Percentiles rank a stretch among this genome's conserved stretches.
Evolutionary conservation across 176 grass and related monocot genomes (phyloP).

Genomic region (Rhipidocladum racemiflorum): DNA sequence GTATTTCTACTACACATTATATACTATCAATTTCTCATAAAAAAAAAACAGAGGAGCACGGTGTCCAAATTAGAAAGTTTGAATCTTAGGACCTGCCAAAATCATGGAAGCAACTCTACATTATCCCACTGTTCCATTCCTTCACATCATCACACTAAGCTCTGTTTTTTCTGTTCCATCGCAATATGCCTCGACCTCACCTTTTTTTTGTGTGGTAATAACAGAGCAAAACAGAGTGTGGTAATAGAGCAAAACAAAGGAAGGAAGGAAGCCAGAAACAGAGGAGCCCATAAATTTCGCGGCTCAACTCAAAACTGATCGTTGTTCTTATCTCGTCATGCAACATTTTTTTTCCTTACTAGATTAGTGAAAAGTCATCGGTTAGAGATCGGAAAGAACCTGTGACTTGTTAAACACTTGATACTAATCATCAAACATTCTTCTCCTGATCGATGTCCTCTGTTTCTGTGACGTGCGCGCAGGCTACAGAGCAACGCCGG

Average conservation of each 20-base stretch:
- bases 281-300: neutral
- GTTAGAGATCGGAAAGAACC: neutral
- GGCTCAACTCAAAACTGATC: neutral
- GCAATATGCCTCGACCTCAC: too few relatives aligned
- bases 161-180: too few relatives aligned
- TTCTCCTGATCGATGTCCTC: neutral
- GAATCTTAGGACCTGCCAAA: neutral
- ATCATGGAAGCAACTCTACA: too few relatives aligned
- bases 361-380: neutral
- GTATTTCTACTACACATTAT: too few relatives aligned
- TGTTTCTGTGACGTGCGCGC: neutral
- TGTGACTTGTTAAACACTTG: neutral
- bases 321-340: neutral
- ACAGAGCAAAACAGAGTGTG: neutral
- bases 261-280: too few relatives aligned
- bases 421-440: neutral
- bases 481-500: constrained; percentile 7
- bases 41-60: neutral
- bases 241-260: neutral
- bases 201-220: too few relatives aligned
- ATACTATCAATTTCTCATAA: too few relatives aligned
- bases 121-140: too few relatives aligned
- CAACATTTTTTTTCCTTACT: neutral
- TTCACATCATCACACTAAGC: too few relatives aligned
- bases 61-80: neutral